Percentiles rank a stretch among this genome's conserved stretches.
These are phyloP conservation scores for Hansfordia pulvinata DNA, from an alignment of 2,329 filamentous ascomycete species.

Conservation along the genomic window DNA sequence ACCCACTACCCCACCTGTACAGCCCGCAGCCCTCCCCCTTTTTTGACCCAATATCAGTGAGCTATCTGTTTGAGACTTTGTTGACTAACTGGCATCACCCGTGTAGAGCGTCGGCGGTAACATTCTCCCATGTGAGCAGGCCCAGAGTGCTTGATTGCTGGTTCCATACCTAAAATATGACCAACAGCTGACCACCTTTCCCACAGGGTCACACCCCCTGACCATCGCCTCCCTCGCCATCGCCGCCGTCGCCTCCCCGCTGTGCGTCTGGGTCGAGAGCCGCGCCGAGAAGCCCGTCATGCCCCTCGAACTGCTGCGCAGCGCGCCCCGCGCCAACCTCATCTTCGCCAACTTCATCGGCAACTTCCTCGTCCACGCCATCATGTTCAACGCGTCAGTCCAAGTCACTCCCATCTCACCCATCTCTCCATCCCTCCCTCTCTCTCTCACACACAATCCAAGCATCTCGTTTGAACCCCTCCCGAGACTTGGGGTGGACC, in stretches of 20 bases:
- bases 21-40: too few relatives aligned
- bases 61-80: background rate
- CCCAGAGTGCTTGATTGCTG: too few relatives aligned
- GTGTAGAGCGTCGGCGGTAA: constrained; percentile 49
- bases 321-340: constrained; percentile 39
- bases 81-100: background rate
- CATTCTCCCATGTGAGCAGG: constrained; percentile 38
- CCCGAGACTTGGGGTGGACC: too few relatives aligned
- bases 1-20: too few relatives aligned
- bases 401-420: background rate
- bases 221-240: constrained; percentile 36
- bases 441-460: background rate
- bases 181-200: too few relatives aligned
- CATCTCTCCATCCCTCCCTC: background rate
- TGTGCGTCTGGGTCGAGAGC: constrained; percentile 38
- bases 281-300: constrained; percentile 41
- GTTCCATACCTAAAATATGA: too few relatives aligned
- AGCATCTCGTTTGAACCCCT: constrained; percentile 1
- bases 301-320: constrained; percentile 38
- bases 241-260: constrained; percentile 31
- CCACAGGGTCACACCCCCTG: constrained; percentile 42
- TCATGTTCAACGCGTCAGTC: constrained; percentile 43
- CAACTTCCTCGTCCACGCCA: constrained; percentile 37
- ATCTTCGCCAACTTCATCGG: constrained; percentile 41
- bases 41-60: too few relatives aligned